A percentile compares a stretch with the other conserved stretches of the same genome.
Evolutionary conservation across 257 asterid genomes (phyloP).

Genomic region (Ligustrum vulgare): DNA sequence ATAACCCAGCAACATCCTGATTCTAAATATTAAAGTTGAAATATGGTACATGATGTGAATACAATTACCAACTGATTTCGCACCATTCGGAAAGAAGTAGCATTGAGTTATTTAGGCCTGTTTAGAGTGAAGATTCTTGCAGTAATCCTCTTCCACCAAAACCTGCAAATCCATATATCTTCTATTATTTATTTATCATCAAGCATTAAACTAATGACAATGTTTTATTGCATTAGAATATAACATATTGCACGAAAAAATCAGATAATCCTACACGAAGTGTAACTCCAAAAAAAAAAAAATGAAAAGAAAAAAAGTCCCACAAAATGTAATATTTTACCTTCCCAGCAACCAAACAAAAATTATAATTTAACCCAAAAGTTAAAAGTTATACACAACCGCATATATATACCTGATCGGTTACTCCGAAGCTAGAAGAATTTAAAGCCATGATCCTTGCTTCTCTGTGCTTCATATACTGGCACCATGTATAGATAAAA

Average conservation of each 20-base stretch:
- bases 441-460: too few relatives aligned
- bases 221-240: conserved; percentile 15
- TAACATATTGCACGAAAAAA: not conserved
- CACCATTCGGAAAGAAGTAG: conserved; percentile 76
- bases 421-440: too few relatives aligned
- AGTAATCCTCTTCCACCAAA: conserved; percentile 56
- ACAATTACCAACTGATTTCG: conserved; percentile 15
- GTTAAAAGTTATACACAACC: too few relatives aligned
- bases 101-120: conserved; percentile 89
- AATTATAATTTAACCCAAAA: too few relatives aligned
- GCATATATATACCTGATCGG: too few relatives aligned
- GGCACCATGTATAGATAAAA: too few relatives aligned
- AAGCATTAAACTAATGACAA: not conserved
- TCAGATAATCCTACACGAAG: not conserved
- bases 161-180: conserved; percentile 49
- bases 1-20: too few relatives aligned
- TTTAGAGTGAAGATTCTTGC: conserved; percentile 56
- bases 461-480: too few relatives aligned
- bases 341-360: too few relatives aligned
- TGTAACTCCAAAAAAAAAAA: not conserved
- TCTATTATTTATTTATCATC: conserved; percentile 1
- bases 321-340: not conserved
- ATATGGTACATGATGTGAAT: too few relatives aligned
- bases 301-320: too few relatives aligned
- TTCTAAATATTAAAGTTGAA: too few relatives aligned